Evolutionary conservation across 1,139 yeast species (phyloP).

Genomic region (Geotrichum australiense): DNA sequence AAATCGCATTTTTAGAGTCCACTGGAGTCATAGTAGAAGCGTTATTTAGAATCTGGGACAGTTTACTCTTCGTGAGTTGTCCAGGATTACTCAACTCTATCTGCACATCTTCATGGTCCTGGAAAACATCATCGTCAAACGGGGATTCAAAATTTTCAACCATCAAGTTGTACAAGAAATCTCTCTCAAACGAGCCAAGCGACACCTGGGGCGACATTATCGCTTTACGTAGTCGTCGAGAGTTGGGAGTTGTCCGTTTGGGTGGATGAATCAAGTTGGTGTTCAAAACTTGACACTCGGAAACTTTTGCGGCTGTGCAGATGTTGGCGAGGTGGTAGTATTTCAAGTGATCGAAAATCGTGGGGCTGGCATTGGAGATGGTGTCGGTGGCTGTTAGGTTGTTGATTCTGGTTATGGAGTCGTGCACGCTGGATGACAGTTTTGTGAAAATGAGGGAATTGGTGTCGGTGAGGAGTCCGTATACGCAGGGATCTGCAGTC

Average conservation of each 20-base stretch:
- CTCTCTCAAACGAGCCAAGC: slow-evolving; percentile 14
- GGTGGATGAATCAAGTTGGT: not conserved
- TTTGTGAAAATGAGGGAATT: slow-evolving; percentile 15
- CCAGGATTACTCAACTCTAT: slow-evolving; percentile 13
- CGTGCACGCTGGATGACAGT: slow-evolving; percentile 12
- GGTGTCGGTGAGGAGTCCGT: slow-evolving; percentile 15
- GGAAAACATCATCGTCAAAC: slow-evolving; percentile 11
- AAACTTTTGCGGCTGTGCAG: slow-evolving; percentile 5
- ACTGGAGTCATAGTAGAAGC: not conserved
- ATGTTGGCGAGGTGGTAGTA: slow-evolving; percentile 15
- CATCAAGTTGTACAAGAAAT: slow-evolving; percentile 15
- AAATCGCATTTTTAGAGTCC: not conserved
- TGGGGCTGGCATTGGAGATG: slow-evolving; percentile 2
- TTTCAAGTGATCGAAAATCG: slow-evolving; percentile 12
- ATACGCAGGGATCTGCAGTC: slow-evolving; percentile 9
- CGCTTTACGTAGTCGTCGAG: slow-evolving; percentile 7
- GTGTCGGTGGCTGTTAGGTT: not conserved
- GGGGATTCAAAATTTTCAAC: slow-evolving; percentile 17
- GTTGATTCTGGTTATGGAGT: not conserved
- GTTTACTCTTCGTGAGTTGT: slow-evolving; percentile 3
- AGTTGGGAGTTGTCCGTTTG: not conserved
- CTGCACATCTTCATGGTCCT: slow-evolving; percentile 5
- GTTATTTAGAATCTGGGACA: slow-evolving; percentile 6
- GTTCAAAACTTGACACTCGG: not conserved
- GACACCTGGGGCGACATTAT: slow-evolving; percentile 16